Evolutionary conservation across 345 rosid species (phyloP).

Genomic region (Brassica juncea): DNA sequence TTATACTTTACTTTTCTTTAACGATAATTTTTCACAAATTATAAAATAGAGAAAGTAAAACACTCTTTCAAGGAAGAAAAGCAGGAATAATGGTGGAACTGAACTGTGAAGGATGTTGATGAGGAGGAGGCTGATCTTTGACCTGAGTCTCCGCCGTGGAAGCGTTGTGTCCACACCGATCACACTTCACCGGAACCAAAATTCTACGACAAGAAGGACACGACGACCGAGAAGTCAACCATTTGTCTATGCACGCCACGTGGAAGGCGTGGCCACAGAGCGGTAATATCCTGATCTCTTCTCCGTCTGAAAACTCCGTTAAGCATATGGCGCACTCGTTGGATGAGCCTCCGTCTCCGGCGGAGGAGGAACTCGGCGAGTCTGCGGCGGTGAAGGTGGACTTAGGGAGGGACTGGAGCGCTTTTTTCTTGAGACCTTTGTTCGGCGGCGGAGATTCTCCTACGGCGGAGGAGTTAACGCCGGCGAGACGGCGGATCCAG

Average conservation of each 20-base stretch:
- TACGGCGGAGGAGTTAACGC: conserved; percentile 17
- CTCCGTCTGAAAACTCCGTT: conserved; percentile 54
- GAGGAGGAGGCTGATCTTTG: conserved; percentile 31
- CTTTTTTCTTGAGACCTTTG: conserved; percentile 77
- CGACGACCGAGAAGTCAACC: conserved; percentile 62
- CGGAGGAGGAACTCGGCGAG: conserved; percentile 8
- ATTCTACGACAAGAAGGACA: conserved; percentile 74
- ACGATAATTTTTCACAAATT: conserved; percentile 9
- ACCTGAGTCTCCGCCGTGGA: conserved; percentile 31
- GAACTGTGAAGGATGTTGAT: conserved; percentile 33
- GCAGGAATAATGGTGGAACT: conserved; percentile 35
- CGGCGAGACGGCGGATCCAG: conserved; percentile 53
- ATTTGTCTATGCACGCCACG: conserved; percentile 61
- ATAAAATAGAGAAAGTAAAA: not conserved
- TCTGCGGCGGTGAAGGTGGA: conserved; percentile 46
- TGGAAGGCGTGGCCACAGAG: conserved; percentile 67
- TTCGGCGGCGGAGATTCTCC: conserved; percentile 41
- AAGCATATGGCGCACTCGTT: conserved; percentile 66
- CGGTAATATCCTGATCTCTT: conserved; percentile 58
- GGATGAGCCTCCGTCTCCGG: conserved; percentile 21
- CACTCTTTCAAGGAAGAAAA: conserved; percentile 34
- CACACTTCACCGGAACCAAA: conserved; percentile 44
- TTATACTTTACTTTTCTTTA: conserved; percentile 16
- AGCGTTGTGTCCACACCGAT: conserved; percentile 34
- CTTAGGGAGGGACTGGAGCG: conserved; percentile 61